A percentile compares a stretch with the other conserved stretches of the same genome.
Conservation (phyloP, 805 yeast genomes). For the Ogataea pilisensis region DNA sequence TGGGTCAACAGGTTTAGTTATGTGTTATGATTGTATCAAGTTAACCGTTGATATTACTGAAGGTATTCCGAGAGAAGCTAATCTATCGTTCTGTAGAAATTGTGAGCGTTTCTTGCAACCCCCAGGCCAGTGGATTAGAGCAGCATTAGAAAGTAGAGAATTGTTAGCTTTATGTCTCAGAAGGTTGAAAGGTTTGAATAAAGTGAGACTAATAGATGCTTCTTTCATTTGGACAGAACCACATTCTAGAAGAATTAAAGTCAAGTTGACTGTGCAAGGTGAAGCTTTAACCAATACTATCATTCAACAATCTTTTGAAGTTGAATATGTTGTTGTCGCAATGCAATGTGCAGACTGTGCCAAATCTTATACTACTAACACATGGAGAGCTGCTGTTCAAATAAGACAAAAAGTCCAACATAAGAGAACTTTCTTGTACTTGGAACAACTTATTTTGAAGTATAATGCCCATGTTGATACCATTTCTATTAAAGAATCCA, state of each 20-base stretch:
- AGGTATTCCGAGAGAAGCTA: constrained; percentile 92
- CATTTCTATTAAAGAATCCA: constrained; percentile 85
- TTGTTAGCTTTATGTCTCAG: constrained; percentile 85
- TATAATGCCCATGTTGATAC: constrained; percentile 94
- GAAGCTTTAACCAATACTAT: constrained; percentile 91
- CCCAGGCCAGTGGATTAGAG: constrained; percentile 88
- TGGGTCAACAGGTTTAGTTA: constrained; percentile 86
- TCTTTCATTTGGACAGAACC: constrained; percentile 99
- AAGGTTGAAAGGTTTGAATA: constrained; percentile 80
- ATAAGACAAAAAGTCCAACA: constrained; percentile 96
- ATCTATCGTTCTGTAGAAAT: constrained; percentile 90
- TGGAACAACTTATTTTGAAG: constrained; percentile 90
- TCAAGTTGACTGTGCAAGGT: constrained; percentile 92
- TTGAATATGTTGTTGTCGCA: constrained; percentile 87
- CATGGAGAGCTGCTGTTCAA: constrained; percentile 98
- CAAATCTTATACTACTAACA: constrained; percentile 90
- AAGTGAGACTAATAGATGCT: constrained; percentile 88
- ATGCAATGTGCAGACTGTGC: constrained; percentile 99
- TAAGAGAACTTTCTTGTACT: constrained; percentile 91
- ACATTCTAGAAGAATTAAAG: constrained; percentile 89
- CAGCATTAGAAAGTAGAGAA: constrained; percentile 89
- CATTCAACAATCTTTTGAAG: constrained; percentile 91
- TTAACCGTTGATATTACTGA: constrained; percentile 90
- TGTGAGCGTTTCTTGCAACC: constrained; percentile 96
- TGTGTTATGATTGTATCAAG: constrained; percentile 97